Evolutionary conservation across 2,329 filamentous ascomycete species (phyloP).

Genomic region (Macrophomina pseudophaseolina): DNA sequence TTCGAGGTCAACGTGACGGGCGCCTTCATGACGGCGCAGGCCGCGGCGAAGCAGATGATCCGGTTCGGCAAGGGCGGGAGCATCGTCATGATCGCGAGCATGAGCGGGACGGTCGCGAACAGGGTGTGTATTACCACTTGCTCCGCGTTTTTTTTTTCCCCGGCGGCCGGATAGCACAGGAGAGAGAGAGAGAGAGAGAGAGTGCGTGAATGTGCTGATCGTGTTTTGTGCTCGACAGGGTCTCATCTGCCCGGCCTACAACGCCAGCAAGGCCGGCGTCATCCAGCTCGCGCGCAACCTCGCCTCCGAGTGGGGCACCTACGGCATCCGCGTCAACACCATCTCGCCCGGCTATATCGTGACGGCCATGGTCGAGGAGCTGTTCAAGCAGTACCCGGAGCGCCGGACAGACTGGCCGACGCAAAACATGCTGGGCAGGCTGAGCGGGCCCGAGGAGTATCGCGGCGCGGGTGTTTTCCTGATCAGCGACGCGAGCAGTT

Average conservation of each 20-base stretch:
- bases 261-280: slow-evolving; percentile 76
- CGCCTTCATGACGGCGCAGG: slow-evolving; percentile 67
- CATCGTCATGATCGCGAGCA: slow-evolving; percentile 67
- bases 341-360: slow-evolving; percentile 81
- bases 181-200: too few species aligned
- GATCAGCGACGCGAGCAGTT: slow-evolving; percentile 47
- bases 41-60: slow-evolving; percentile 69
- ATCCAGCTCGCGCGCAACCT: slow-evolving; percentile 73
- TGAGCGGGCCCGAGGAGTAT: slow-evolving; percentile 44
- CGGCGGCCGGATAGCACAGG: not conserved
- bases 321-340: slow-evolving; percentile 80
- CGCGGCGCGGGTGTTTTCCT: slow-evolving; percentile 46
- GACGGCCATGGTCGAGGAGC: slow-evolving; percentile 80
- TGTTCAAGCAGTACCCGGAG: slow-evolving; percentile 79
- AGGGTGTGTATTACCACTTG: slow-evolving; percentile 57
- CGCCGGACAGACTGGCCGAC: slow-evolving; percentile 71
- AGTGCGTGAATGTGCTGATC: not conserved
- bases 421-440: slow-evolving; percentile 77
- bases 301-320: slow-evolving; percentile 72
- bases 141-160: not conserved
- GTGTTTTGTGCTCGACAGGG: slow-evolving; percentile 50
- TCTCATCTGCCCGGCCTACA: slow-evolving; percentile 72
- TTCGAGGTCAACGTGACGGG: slow-evolving; percentile 67
- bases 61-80: slow-evolving; percentile 63
- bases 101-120: slow-evolving; percentile 67